These are phyloP conservation scores for Aspergillus coremiiformis DNA, from an alignment of 495 filamentous ascomycete species.

Conservation along the genomic window DNA sequence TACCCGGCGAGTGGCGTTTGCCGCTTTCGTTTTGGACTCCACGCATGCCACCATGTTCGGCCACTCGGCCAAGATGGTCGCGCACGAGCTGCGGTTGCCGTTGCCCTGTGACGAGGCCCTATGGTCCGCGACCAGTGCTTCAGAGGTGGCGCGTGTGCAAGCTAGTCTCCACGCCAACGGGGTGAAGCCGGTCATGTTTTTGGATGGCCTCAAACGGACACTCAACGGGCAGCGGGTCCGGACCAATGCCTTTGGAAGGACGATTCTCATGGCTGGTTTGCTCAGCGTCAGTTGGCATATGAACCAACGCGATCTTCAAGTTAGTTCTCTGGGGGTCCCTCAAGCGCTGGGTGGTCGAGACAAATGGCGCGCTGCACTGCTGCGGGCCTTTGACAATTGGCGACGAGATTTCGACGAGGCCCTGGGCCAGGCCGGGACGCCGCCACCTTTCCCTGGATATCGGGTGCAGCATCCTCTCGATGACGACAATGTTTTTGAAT, in stretches of 20 bases:
- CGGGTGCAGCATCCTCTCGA: conserved; percentile 43
- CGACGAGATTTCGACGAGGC: conserved; percentile 86
- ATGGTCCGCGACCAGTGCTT: conserved; percentile 86
- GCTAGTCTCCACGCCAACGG: conserved; percentile 73
- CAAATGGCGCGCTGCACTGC: conserved; percentile 85
- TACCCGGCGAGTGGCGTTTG: conserved; percentile 84
- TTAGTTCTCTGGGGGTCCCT: conserved; percentile 73
- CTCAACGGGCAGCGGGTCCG: conserved; percentile 79
- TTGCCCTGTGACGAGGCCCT: conserved; percentile 89
- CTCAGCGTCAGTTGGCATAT: conserved; percentile 96
- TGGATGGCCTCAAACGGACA: conserved; percentile 87
- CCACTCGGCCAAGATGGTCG: conserved; percentile 94
- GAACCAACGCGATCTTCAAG: conserved; percentile 93
- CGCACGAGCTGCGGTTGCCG: conserved; percentile 88
- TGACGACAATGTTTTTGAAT: conserved; percentile 76
- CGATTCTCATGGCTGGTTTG: conserved; percentile 88
- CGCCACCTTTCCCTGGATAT: conserved; percentile 31
- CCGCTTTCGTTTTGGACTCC: conserved; percentile 90
- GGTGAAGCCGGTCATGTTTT: conserved; percentile 77
- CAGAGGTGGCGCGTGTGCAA: conserved; percentile 84
- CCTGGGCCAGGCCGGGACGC: conserved; percentile 44
- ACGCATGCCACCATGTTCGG: conserved; percentile 98
- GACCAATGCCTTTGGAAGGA: conserved; percentile 93
- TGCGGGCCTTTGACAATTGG: conserved; percentile 91
- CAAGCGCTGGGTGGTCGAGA: conserved; percentile 82